Base-by-base conservation (phyloP, 1,284 basidiomycete species). In the Cutaneotrichosporon sp. region DNA sequence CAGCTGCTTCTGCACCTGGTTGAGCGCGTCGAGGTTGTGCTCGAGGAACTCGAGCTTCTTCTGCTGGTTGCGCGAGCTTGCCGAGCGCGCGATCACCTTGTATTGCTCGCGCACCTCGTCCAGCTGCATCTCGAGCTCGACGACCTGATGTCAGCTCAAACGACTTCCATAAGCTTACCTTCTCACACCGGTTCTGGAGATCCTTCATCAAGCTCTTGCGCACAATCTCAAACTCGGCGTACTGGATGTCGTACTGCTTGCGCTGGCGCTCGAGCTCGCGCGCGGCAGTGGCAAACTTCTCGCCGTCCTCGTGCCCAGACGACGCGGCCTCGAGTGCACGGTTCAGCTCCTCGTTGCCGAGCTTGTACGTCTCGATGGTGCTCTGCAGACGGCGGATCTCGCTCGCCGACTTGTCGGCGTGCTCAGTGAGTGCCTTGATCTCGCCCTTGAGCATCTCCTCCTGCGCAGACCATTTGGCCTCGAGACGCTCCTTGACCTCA, bases 21-120 rank as follows among this genome's bases (percentile, higher is more conserved):
- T 96, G 71, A 99, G 84, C 75, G 97, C 93, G 78, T 99, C 96
- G 61, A 99, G 83, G 78, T 99, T 99, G 68, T 96, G 90, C 78
- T 98, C 96, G 64, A 99, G 82, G 86, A 98, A 96, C 34, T 92
- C 92, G 91, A 99, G 97, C 86, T 98, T 98, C 87, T 96, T 95
- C 83, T 97, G 94, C 77, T 99, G 97, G 5, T 95, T 91, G 80
- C 97, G 94, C 80, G 91, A 92, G 80, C 98, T 97, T 83, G 94
- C 96, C 76, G 95, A 96, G 68, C 94, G 89, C 70, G 98, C 92
- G 61, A 99, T 92, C 73, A 97, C 96, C 84, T 95, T 96, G 83
- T 99, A 99, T 79, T 99, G 95, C 82, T 99, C 97, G 80, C 93
- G 92, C 80, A 97, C 92, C 79, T 99, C 97, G 77, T 99, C 97